Conservation (phyloP, 495 filamentous ascomycete species). For the Penicillium argentinense region DNA sequence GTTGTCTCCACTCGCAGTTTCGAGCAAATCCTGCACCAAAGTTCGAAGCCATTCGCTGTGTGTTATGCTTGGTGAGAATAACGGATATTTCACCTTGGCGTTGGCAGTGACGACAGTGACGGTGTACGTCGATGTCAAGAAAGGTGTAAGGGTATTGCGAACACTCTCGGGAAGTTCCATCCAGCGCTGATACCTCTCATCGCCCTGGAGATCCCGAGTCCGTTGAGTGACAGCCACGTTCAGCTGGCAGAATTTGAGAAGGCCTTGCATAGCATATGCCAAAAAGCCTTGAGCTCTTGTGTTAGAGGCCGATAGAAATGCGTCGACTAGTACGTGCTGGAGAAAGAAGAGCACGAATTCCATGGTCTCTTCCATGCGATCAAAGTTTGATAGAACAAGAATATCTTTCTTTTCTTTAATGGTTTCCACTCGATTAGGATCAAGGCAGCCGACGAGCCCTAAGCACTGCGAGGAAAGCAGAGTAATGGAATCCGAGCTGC, state of each 20-base stretch:
- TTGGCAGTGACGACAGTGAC: constrained; percentile 56
- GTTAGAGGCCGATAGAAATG: constrained; percentile 86
- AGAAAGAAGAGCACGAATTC: constrained; percentile 85
- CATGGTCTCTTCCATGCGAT: constrained; percentile 71
- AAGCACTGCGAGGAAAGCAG: constrained; percentile 75
- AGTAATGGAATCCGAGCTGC: constrained; percentile 62
- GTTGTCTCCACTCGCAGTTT: constrained; percentile 67
- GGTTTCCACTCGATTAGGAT: constrained; percentile 84
- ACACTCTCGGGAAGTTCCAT: constrained; percentile 67
- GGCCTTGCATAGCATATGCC: constrained; percentile 89
- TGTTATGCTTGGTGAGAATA: constrained; percentile 61
- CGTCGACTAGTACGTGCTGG: constrained; percentile 82
- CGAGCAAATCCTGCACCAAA: constrained; percentile 79
- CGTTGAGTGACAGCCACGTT: constrained; percentile 55
- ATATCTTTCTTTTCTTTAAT: constrained; percentile 74
- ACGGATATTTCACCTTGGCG: constrained; percentile 67
- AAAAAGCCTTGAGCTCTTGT: constrained; percentile 85
- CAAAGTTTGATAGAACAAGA: constrained; percentile 83
- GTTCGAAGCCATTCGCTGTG: constrained; percentile 79
- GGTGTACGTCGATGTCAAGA: constrained; percentile 76
- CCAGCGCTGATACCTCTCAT: constrained; percentile 70
- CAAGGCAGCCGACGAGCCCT: constrained; percentile 85
- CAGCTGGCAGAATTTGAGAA: constrained; percentile 74
- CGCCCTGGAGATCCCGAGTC: constrained; percentile 50
- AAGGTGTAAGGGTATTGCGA: constrained; percentile 79